Evolutionary conservation across 495 filamentous ascomycete genomes (phyloP).

Genomic region (Sabuloglossum arenarium): DNA sequence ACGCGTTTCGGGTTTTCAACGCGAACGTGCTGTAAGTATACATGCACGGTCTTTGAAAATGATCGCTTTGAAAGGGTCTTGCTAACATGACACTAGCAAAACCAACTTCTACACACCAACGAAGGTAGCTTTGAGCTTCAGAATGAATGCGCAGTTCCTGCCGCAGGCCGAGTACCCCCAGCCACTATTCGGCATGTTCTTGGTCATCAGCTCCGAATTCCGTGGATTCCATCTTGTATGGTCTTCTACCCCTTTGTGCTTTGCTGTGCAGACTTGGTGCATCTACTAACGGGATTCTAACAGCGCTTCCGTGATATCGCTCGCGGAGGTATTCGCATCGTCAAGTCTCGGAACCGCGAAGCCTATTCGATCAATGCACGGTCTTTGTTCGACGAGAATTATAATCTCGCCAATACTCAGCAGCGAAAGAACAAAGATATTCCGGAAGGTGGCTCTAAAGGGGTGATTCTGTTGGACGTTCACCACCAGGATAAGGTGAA

Average conservation of each 20-base stretch:
- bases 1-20: slow-evolving; percentile 91
- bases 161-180: slow-evolving; percentile 84
- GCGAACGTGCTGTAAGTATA: slow-evolving; percentile 35
- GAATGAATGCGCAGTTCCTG: slow-evolving; percentile 73
- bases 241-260: background rate
- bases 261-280: background rate
- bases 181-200: slow-evolving; percentile 92
- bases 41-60: background rate
- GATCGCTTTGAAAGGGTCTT: background rate
- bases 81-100: slow-evolving; percentile 25
- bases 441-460: slow-evolving; percentile 96
- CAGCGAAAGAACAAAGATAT: slow-evolving; percentile 99
- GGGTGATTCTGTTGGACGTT: slow-evolving; percentile 85
- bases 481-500: slow-evolving; percentile 79
- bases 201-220: slow-evolving; percentile 91
- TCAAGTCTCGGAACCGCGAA: slow-evolving; percentile 89
- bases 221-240: slow-evolving; percentile 70
- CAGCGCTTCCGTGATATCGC: slow-evolving; percentile 85
- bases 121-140: slow-evolving; percentile 94
- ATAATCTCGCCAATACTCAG: slow-evolving; percentile 92
- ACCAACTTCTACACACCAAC: slow-evolving; percentile 99
- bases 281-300: background rate
- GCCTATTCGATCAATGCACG: slow-evolving; percentile 91
- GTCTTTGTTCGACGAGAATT: slow-evolving; percentile 94
- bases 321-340: slow-evolving; percentile 91